A percentile compares a stretch with the other conserved stretches of the same genome.
Evolutionary conservation across 2,329 filamentous ascomycete species (phyloP).

Genomic region (Rhexocercosporidium sp.): DNA sequence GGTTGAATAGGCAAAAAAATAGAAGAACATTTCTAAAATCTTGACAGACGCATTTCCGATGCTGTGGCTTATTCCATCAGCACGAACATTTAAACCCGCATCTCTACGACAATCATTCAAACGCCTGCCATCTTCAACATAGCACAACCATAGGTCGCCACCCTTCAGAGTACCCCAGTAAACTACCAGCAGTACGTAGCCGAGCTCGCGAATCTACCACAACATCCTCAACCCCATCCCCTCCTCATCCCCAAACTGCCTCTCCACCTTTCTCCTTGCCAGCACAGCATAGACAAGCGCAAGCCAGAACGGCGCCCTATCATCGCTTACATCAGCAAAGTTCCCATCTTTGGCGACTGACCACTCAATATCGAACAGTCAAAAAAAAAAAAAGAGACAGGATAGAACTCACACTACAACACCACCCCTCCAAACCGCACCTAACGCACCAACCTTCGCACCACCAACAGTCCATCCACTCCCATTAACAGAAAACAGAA

Average conservation of each 20-base stretch:
- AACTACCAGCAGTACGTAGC: not conserved
- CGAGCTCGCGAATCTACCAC: not conserved
- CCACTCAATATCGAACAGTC: not conserved
- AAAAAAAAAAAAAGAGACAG: not conserved
- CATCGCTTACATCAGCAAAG: not conserved
- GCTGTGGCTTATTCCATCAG: too few species aligned
- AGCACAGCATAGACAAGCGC: slow-evolving; percentile 1
- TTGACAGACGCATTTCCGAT: too few species aligned
- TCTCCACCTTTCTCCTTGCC: not conserved
- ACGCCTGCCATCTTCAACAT: not conserved
- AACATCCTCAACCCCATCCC: not conserved
- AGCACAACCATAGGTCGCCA: not conserved
- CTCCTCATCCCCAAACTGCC: not conserved
- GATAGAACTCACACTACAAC: slow-evolving; percentile 8
- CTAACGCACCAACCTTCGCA: not conserved
- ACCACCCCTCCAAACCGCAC: not conserved
- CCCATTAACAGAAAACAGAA: not conserved
- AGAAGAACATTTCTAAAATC: too few species aligned
- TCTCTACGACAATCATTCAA: too few species aligned
- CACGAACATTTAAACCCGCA: too few species aligned
- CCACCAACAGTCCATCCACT: not conserved
- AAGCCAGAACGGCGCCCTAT: not conserved
- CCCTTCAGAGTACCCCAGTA: not conserved
- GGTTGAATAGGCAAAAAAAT: too few species aligned
- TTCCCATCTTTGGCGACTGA: too few species aligned